Evolutionary conservation across 1,139 yeast genomes (phyloP), one percentile per base, ranked within the genome.

Genomic region (Blastobotrys persicus): DNA sequence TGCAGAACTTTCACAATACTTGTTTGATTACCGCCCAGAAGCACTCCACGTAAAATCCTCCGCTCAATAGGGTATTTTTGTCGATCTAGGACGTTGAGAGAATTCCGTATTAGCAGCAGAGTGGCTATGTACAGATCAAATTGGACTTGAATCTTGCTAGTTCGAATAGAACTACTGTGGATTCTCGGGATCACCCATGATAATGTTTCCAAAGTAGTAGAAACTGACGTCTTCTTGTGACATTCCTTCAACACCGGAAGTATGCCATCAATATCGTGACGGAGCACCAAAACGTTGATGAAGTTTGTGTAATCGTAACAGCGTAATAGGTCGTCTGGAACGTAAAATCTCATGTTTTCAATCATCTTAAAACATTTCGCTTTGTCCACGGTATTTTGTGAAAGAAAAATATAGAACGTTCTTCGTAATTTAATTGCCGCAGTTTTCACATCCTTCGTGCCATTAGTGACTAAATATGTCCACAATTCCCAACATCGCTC

Each of bases 51-150:
- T 12, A 53, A 47, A 28, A 57, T 50, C 2, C 44, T 28, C 26
- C 60, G 46, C 44, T 57, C 59, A 1, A 34, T 19, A 26, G 44
- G 45, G 42, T 49, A 42, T 7, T 45, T 38, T 4, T 45, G 41
- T 13, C 13, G 37, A 33, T 54, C 52, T 11, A 40, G 23, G 9
- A 23, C 28, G 28, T 9, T 9, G 9, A 23, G 5, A 6, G 28
- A 23, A 23, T 23, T 23, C 9, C 28, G 28, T 23, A 23, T 23
- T 18, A 37, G n/a, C 28, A 19, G 12, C 20, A 51, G 16, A 12
- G 46, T 46, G 4, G 45, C 12, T 13, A 11, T 16, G 13, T 14
- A 40, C 6, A 40, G 3, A 2, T 40, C 33, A 18, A 37, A 37
- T 18, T 37, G 41, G 9, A 18, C 26, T n/a, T 9, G 5, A 12